phyloP scores from a whole-genome alignment of 2,329 filamentous ascomycete species.

The Ceratocystis eucalypticola region DNA sequence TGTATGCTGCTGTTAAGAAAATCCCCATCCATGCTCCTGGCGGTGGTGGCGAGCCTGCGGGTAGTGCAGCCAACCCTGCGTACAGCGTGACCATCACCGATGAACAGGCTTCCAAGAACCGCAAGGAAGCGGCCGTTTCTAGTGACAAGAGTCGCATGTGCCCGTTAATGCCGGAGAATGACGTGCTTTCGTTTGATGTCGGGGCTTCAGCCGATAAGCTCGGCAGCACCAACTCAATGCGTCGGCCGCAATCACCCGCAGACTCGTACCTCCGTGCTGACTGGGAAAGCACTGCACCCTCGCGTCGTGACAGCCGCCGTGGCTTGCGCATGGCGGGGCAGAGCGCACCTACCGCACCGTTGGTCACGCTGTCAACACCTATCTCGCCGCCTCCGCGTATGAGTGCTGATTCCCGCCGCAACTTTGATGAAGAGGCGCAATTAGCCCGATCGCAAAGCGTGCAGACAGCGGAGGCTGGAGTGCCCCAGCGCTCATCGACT shows the following conservation, averaged over 20 bases:
- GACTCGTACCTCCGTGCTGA: constrained; percentile 10
- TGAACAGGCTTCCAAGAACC: constrained; percentile 48
- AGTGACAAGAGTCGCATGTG: constrained; percentile 56
- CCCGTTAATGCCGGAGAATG: constrained; percentile 30
- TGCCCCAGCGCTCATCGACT: neutral
- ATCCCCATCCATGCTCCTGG: constrained; percentile 76
- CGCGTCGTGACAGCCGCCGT: constrained; percentile 30
- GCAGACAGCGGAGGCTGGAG: neutral
- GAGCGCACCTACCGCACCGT: constrained; percentile 24
- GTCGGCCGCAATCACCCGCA: constrained; percentile 10
- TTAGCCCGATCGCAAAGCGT: constrained; percentile 13
- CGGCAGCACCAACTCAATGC: neutral
- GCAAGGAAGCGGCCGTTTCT: constrained; percentile 39
- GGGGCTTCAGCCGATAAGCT: constrained; percentile 7
- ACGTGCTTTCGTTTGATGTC: constrained; percentile 10
- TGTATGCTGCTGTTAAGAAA: constrained; percentile 72
- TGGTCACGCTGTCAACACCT: constrained; percentile 23
- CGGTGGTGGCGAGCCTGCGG: constrained; percentile 49
- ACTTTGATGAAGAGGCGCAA: constrained; percentile 34
- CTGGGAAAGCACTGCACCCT: constrained; percentile 24
- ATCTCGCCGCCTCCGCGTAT: constrained; percentile 9
- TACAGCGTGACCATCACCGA: constrained; percentile 70
- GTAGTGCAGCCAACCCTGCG: constrained; percentile 58
- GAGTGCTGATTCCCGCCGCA: constrained; percentile 26
- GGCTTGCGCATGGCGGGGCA: constrained; percentile 39